Percentiles rank a stretch among this genome's conserved stretches.
Conservation (phyloP, 495 filamentous ascomycete species). For the Choiromyces venosus region DNA sequence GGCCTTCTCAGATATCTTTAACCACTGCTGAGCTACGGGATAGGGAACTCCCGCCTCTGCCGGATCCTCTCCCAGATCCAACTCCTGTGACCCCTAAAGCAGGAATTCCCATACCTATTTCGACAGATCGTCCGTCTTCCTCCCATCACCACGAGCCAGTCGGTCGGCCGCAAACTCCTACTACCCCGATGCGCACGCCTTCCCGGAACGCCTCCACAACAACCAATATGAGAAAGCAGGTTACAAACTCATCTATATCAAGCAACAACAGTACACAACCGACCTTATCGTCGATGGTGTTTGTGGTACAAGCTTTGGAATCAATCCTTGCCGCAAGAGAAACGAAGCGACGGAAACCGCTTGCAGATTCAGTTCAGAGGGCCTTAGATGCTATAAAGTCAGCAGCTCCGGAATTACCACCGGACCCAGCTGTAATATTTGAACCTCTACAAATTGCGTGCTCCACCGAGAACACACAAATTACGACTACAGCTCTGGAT, state of each 20-base stretch:
- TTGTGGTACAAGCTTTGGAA: slow-evolving; percentile 87
- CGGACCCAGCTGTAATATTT: slow-evolving; percentile 84
- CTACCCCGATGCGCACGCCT: slow-evolving; percentile 25
- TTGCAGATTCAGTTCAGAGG: slow-evolving; percentile 70
- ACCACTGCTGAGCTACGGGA: slow-evolving; percentile 18
- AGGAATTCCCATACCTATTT: slow-evolving; percentile 40
- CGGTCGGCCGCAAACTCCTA: slow-evolving; percentile 22
- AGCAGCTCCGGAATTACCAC: slow-evolving; percentile 59
- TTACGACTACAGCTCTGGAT: slow-evolving; percentile 86
- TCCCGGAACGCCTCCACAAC: slow-evolving; percentile 27
- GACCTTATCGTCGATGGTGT: slow-evolving; percentile 87
- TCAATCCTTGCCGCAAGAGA: slow-evolving; percentile 83
- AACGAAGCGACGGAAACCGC: slow-evolving; percentile 69
- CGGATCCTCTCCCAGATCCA: slow-evolving; percentile 24
- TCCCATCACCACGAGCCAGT: slow-evolving; percentile 11
- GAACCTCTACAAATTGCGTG: slow-evolving; percentile 83
- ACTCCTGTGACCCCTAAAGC: slow-evolving; percentile 27
- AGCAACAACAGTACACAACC: slow-evolving; percentile 41
- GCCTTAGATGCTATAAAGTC: slow-evolving; percentile 78
- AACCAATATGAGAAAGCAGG: slow-evolving; percentile 11
- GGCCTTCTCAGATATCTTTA: slow-evolving; percentile 20
- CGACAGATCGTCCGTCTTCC: slow-evolving; percentile 15
- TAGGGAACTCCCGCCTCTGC: slow-evolving; percentile 35
- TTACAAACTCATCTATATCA: slow-evolving; percentile 31
- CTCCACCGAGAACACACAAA: slow-evolving; percentile 70